Evolutionary conservation across 83 land plant species (phyloP), one percentile per base, ranked within the genome.

Genomic region (Picea engelmannii): DNA sequence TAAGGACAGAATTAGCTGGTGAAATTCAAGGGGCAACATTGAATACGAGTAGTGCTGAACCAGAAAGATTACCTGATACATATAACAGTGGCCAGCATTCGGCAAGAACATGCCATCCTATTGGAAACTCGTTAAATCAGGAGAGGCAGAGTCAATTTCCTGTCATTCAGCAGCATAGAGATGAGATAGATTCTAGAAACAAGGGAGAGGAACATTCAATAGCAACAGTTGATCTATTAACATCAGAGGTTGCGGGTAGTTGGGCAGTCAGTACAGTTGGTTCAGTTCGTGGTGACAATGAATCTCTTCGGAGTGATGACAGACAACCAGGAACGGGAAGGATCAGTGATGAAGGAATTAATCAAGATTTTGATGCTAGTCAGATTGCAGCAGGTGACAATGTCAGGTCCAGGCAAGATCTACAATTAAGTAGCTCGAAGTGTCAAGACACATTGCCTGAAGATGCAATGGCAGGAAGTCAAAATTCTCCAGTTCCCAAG

Each of bases 191-290:
- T 76, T 69, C 59, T 25, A 11, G 55, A 44, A 78, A 82, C 80
- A 58, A 69, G 62, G 44, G 59, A 81, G 47, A 76, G 67, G 64
- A 35, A 6, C 73, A 40, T 60, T 82, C 89, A 15, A 76, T 94
- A 17, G 85, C 89, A 78, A 93, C 95, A 27, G 87, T 82, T 44
- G 99, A 96, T 84, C 90, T 95, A 66, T 79, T 96, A 80, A 87
- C 99, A 66, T 96, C 98, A 10, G 98, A 96, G 89, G 93, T 86
- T 77, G 88, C 88, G 49, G 99, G 99, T 21, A 96, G 96, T 88
- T 95, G 98, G 98, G 96, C 96, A 27, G 69, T 81, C 66, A 89
- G 90, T 82, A 95, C 98, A 20, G 91, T 90, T 24, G 91, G 93
- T 11, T 92, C 98, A 78, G 90, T 83, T 47, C 92, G 92, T 86